phyloP scores from a whole-genome alignment of 345 rosid species.

The Hirschfeldia incana region DNA sequence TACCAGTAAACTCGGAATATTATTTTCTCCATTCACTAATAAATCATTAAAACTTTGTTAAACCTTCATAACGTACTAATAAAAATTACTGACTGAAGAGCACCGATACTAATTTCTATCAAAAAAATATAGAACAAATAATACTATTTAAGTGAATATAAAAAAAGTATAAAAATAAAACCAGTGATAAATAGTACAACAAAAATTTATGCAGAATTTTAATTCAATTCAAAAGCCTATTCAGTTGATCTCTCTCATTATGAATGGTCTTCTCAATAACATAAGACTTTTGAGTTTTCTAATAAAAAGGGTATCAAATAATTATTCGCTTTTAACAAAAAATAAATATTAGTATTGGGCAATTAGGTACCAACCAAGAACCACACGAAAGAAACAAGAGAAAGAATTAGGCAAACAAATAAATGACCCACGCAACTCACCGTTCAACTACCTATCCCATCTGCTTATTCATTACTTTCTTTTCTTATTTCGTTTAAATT shows the following conservation, averaged over 20 bases:
- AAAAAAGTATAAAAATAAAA: background rate
- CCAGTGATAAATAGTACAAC: background rate
- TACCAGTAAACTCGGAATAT: background rate
- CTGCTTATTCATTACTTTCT: background rate
- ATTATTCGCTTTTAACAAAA: background rate
- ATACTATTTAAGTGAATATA: background rate
- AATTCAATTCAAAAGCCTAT: background rate
- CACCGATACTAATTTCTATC: background rate
- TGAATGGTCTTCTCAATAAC: background rate
- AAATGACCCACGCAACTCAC: slow-evolving; percentile 31
- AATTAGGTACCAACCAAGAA: slow-evolving; percentile 36
- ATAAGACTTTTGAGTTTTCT: background rate
- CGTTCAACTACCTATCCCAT: slow-evolving; percentile 28
- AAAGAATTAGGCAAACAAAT: slow-evolving; percentile 34
- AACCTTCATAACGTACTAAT: background rate
- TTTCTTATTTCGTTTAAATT: background rate
- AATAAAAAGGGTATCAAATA: background rate
- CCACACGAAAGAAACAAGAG: slow-evolving; percentile 32
- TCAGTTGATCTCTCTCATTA: background rate
- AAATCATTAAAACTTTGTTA: background rate
- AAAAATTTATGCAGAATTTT: background rate
- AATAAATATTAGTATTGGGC: background rate
- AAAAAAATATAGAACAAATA: background rate
- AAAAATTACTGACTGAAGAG: background rate
- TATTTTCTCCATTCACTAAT: background rate